A percentile compares a stretch with the other conserved stretches of the same genome.
Conservation (phyloP, 495 filamentous ascomycete genomes). For the Annulohypoxylon bovei region DNA sequence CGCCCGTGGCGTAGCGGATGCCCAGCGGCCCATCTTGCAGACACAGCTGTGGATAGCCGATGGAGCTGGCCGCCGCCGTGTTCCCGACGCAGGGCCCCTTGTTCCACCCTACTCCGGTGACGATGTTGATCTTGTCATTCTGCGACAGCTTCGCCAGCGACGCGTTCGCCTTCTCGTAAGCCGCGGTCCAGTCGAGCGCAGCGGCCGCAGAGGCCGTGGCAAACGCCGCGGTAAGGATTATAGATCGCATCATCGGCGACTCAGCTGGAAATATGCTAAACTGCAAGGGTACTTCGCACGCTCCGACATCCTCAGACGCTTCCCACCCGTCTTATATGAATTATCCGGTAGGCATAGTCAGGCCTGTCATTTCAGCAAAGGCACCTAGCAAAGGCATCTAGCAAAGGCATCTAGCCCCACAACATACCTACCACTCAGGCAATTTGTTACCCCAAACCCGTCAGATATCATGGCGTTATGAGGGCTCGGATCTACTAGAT, state of each 20-base stretch:
- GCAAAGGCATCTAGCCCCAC: not conserved
- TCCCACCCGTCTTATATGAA: constrained; percentile 25
- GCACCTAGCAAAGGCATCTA: not conserved
- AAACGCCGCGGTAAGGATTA: constrained; percentile 10
- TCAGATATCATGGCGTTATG: constrained; percentile 4
- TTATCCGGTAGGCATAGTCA: constrained; percentile 1
- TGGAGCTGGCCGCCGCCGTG: constrained; percentile 62
- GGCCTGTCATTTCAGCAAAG: not conserved
- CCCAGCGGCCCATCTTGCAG: constrained; percentile 69
- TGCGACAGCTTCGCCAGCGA: constrained; percentile 65
- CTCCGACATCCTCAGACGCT: not conserved
- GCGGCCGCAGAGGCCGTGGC: constrained; percentile 30
- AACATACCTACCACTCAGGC: not conserved
- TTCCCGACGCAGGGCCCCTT: constrained; percentile 75
- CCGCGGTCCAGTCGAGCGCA: constrained; percentile 58
- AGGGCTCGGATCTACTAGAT: constrained; percentile 33
- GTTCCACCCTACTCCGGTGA: constrained; percentile 70
- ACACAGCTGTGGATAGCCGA: constrained; percentile 66
- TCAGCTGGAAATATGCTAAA: constrained; percentile 8
- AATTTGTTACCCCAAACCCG: constrained; percentile 6
- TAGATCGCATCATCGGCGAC: constrained; percentile 21
- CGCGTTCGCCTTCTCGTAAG: constrained; percentile 65
- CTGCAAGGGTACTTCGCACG: constrained; percentile 6
- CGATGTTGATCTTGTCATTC: constrained; percentile 69
- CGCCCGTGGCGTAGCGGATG: constrained; percentile 52